These are phyloP conservation scores for Oxalis stricta DNA, from an alignment of 441 rosid genomes.

Conservation along the genomic window DNA sequence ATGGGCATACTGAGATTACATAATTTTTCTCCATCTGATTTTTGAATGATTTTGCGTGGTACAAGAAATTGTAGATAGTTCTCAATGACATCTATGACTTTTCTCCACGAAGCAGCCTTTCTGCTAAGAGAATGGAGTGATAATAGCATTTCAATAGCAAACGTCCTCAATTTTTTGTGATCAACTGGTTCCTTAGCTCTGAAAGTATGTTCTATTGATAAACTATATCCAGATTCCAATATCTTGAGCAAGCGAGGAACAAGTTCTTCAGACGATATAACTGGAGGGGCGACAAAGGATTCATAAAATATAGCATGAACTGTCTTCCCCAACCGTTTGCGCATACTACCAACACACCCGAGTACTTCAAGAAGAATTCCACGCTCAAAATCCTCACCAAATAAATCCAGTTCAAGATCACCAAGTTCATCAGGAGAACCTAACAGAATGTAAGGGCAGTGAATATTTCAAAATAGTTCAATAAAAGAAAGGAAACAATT, in stretches of 20 bases:
- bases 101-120: constrained; percentile 73
- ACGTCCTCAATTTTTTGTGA: constrained; percentile 70
- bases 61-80: constrained; percentile 61
- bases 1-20: constrained; percentile 34
- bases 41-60: constrained; percentile 53
- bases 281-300: constrained; percentile 42
- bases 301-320: constrained; percentile 77
- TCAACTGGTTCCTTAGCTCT: constrained; percentile 53
- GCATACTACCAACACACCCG: constrained; percentile 43
- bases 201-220: constrained; percentile 29
- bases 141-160: constrained; percentile 62
- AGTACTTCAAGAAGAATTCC: constrained; percentile 62
- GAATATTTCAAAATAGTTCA: constrained; percentile 5
- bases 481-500: not conserved
- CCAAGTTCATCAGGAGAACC: constrained; percentile 47
- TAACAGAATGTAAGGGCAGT: constrained; percentile 16
- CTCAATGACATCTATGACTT: constrained; percentile 52
- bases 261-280: constrained; percentile 62
- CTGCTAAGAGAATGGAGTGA: constrained; percentile 48
- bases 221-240: constrained; percentile 65
- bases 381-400: constrained; percentile 31
- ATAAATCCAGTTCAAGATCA: constrained; percentile 30
- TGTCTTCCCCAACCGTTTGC: constrained; percentile 76
- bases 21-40: constrained; percentile 29
- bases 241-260: constrained; percentile 65